Evolutionary conservation across 192 early-diverging fungal genomes (phyloP).

Genomic region (Coemansia sp.): DNA sequence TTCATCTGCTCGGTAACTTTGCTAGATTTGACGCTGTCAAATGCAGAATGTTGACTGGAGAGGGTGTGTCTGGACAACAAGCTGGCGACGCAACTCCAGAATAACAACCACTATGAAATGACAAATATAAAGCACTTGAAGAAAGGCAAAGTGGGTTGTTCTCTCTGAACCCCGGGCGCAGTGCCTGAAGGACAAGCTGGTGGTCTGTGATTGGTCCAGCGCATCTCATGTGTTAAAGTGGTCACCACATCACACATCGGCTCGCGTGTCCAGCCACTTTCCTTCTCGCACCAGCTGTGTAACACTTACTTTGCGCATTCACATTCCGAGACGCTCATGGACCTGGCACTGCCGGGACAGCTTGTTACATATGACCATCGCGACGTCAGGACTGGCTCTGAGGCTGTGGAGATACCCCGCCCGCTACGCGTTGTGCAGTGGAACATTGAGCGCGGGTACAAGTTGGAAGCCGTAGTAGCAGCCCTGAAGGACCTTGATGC

Average conservation of each 20-base stretch:
- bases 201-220: slow-evolving; percentile 33
- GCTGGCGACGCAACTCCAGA: neutral
- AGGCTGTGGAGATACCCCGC: slow-evolving; percentile 18
- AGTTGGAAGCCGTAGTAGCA: slow-evolving; percentile 59
- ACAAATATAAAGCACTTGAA: neutral
- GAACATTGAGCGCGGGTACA: slow-evolving; percentile 84
- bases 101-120: neutral
- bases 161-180: neutral
- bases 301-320: neutral
- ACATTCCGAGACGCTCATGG: slow-evolving; percentile 15
- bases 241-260: neutral
- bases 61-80: neutral
- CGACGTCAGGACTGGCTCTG: neutral
- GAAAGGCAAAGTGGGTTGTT: neutral
- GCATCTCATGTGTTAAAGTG: slow-evolving; percentile 1
- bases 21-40: neutral
- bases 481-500: slow-evolving; percentile 60
- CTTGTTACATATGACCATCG: slow-evolving; percentile 43
- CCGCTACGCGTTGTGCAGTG: slow-evolving; percentile 71
- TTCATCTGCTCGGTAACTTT: slow-evolving; percentile 13
- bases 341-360: slow-evolving; percentile 40
- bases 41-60: neutral
- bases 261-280: neutral
- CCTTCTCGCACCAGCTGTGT: neutral
- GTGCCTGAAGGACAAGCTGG: slow-evolving; percentile 6